Evolutionary conservation across 2,329 filamentous ascomycete species (phyloP).

Genomic region (Fusarium metavorans): DNA sequence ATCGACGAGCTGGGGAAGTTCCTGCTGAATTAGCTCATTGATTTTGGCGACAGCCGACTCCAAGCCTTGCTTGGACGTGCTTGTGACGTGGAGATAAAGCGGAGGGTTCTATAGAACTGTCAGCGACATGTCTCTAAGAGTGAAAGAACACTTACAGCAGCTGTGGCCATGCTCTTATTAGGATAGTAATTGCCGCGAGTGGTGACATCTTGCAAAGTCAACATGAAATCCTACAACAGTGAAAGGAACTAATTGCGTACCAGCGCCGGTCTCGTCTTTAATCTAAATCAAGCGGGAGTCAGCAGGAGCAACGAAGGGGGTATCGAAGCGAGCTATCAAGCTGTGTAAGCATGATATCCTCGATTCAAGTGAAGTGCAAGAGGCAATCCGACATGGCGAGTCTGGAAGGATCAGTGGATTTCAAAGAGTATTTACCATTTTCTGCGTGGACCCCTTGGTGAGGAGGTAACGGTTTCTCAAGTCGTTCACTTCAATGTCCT

Average conservation of each 20-base stretch:
- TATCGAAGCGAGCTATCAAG: conserved; percentile 72
- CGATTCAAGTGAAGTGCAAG: conserved; percentile 59
- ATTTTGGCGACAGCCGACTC: conserved; percentile 90
- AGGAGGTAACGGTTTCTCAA: conserved; percentile 95
- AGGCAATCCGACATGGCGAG: conserved; percentile 49
- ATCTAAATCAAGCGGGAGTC: conserved; percentile 97
- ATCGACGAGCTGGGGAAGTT: conserved; percentile 94
- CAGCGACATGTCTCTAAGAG: neutral
- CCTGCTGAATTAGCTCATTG: conserved; percentile 95
- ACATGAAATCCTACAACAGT: conserved; percentile 63
- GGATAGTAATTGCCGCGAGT: conserved; percentile 97
- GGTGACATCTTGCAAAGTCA: conserved; percentile 89
- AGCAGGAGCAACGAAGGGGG: conserved; percentile 90
- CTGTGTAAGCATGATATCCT: conserved; percentile 77
- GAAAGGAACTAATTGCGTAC: conserved; percentile 75
- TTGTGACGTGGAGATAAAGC: conserved; percentile 94
- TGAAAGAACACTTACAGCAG: conserved; percentile 74
- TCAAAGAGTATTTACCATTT: conserved; percentile 93
- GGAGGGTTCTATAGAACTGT: conserved; percentile 78
- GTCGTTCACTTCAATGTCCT: conserved; percentile 99
- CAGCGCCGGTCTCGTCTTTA: conserved; percentile 99
- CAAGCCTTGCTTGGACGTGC: conserved; percentile 90
- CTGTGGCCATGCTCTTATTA: conserved; percentile 96
- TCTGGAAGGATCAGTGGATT: conserved; percentile 54
- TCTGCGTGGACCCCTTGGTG: conserved; percentile 97